Percentiles rank a stretch among this genome's conserved stretches.
These are phyloP conservation scores for Saprolegnia parasitica DNA, from an alignment of 352 stramenopile genomes.

Conservation along the genomic window DNA sequence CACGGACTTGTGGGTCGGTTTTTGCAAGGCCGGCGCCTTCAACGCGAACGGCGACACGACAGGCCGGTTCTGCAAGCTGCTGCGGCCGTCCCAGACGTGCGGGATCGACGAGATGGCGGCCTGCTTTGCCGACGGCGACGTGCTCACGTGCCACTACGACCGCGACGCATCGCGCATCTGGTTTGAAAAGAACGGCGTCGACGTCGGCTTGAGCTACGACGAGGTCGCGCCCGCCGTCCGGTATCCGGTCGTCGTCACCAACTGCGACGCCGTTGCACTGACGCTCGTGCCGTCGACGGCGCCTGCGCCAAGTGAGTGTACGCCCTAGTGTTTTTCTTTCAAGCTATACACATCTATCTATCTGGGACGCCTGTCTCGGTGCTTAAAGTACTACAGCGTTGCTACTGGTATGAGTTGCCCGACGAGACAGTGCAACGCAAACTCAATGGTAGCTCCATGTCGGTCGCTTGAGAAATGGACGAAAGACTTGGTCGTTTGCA, in stretches of 20 bases:
- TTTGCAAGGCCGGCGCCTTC: constrained; percentile 19
- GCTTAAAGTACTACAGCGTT: too few species aligned
- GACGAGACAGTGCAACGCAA: too few species aligned
- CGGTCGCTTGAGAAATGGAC: too few species aligned
- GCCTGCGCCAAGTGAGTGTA: too few species aligned
- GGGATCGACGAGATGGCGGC: constrained; percentile 1
- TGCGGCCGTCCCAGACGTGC: neutral
- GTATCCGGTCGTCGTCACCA: constrained; percentile 23
- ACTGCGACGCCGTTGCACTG: constrained; percentile 14
- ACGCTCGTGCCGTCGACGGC: too few species aligned
- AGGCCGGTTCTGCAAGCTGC: constrained; percentile 21
- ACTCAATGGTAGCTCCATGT: too few species aligned
- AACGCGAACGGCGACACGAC: constrained; percentile 17
- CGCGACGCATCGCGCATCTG: neutral
- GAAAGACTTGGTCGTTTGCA: too few species aligned
- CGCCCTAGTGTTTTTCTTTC: too few species aligned
- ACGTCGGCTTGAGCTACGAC: constrained; percentile 25
- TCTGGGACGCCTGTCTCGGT: too few species aligned
- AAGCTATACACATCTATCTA: too few species aligned
- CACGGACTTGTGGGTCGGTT: constrained; percentile 21
- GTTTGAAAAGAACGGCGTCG: constrained; percentile 21
- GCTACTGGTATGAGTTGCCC: too few species aligned
- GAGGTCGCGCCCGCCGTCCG: constrained; percentile 10
- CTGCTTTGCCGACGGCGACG: constrained; percentile 7
- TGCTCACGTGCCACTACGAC: constrained; percentile 3